These are phyloP conservation scores for Sextonia rubra DNA, from an alignment of 164 flowering plant species.

Conservation along the genomic window DNA sequence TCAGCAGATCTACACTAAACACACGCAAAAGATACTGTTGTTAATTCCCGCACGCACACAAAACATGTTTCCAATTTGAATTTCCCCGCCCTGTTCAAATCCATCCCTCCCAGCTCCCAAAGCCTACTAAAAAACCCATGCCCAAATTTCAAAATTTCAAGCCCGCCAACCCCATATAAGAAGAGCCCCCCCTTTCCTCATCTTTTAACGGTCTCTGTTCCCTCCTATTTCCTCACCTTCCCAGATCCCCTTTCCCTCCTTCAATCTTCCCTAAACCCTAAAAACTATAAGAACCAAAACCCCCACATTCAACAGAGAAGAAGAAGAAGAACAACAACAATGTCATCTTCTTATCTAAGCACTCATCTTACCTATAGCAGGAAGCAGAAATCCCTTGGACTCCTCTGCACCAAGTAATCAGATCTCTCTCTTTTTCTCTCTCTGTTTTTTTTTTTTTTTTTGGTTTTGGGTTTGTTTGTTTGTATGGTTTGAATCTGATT, in stretches of 20 bases:
- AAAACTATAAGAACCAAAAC: not conserved
- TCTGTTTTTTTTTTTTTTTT: not conserved
- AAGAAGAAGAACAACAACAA: not conserved
- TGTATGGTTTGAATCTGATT: not conserved
- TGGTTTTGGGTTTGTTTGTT: not conserved
- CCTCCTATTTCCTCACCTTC: slow-evolving; percentile 1
- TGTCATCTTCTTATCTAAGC: slow-evolving; percentile 16
- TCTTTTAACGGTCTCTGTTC: slow-evolving; percentile 1
- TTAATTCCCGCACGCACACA: no score
- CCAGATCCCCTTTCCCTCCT: not conserved
- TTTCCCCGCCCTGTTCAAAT: no score
- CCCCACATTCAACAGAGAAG: not conserved
- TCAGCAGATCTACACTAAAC: no score
- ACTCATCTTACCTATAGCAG: slow-evolving; percentile 58
- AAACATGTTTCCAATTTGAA: no score
- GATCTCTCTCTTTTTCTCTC: no score
- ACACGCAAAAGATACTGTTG: no score
- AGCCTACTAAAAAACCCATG: no score
- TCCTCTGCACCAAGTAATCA: slow-evolving; percentile 74
- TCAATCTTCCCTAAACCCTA: slow-evolving; percentile 1
- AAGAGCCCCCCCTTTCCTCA: not conserved
- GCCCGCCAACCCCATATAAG: not conserved
- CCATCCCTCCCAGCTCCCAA: no score
- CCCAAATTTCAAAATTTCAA: no score
- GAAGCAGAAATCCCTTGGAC: slow-evolving; percentile 89